Conservation (phyloP, 495 filamentous ascomycete species). For the Neurospora hispaniola region DNA sequence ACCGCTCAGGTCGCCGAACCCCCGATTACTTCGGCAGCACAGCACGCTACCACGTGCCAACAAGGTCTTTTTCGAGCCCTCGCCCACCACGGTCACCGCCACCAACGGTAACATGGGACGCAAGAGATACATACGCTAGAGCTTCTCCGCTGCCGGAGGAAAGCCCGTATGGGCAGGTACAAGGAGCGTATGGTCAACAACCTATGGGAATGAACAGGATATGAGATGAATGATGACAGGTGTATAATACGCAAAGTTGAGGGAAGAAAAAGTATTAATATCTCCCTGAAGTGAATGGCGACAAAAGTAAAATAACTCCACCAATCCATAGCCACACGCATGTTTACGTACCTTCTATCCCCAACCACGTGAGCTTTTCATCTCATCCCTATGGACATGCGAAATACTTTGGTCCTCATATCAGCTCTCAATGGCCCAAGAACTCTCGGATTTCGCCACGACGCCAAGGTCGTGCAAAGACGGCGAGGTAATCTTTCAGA, state of each 20-base stretch:
- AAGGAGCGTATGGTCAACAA: slow-evolving; percentile 21
- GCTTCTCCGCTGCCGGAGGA: slow-evolving; percentile 15
- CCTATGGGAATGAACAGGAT: slow-evolving; percentile 39
- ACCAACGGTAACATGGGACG: slow-evolving; percentile 28
- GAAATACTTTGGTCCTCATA: background rate
- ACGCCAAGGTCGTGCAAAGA: background rate
- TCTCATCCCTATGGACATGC: background rate
- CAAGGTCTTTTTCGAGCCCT: slow-evolving; percentile 38
- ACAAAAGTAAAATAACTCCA: background rate
- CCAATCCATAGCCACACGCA: background rate
- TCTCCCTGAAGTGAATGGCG: background rate
- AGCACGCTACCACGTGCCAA: slow-evolving; percentile 34
- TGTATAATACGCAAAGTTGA: background rate
- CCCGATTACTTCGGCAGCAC: slow-evolving; percentile 40
- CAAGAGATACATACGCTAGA: slow-evolving; percentile 25
- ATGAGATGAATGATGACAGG: slow-evolving; percentile 12
- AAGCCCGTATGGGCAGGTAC: slow-evolving; percentile 9
- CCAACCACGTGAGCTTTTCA: background rate
- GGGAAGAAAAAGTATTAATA: background rate
- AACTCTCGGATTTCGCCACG: background rate
- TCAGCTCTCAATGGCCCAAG: background rate
- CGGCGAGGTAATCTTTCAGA: background rate
- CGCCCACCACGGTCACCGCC: slow-evolving; percentile 26
- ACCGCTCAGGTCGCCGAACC: slow-evolving; percentile 29
- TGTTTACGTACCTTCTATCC: background rate